These are phyloP conservation scores for Phyllosticta paracitricarpa DNA, from an alignment of 2,329 filamentous ascomycete genomes.

Conservation along the genomic window DNA sequence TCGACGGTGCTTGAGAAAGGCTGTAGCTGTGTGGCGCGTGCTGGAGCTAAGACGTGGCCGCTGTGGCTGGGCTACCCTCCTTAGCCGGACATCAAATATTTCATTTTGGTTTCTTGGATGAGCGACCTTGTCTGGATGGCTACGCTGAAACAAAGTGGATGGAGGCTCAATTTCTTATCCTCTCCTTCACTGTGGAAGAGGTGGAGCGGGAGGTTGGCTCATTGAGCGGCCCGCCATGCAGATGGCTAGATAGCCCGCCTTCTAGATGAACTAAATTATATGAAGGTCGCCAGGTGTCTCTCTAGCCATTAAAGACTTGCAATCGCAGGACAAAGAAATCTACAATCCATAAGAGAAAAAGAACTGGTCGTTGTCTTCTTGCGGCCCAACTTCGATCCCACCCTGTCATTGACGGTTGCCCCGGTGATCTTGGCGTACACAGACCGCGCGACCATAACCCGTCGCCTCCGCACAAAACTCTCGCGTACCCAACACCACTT, in stretches of 20 bases:
- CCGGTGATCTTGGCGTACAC: background rate
- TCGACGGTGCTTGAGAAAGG: background rate
- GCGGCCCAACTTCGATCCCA: background rate
- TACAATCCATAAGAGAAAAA: background rate
- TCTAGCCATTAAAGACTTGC: background rate
- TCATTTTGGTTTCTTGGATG: too few species aligned
- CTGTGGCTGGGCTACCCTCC: background rate
- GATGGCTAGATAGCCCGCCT: background rate
- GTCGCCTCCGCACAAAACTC: background rate
- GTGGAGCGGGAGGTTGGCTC: background rate
- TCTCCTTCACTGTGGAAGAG: background rate
- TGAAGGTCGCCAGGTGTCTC: background rate
- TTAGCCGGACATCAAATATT: background rate
- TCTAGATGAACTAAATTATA: background rate
- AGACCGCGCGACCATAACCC: background rate
- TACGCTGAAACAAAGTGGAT: background rate
- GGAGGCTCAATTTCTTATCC: too few species aligned
- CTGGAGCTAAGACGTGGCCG: background rate
- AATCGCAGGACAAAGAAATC: background rate
- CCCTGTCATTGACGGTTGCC: background rate
- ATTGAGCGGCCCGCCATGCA: background rate
- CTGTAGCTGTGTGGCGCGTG: background rate
- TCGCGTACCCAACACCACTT: background rate
- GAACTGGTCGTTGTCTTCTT: background rate
- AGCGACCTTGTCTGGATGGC: background rate